Evolutionary conservation across 768 basidiomycete genomes (phyloP), one percentile per base, ranked within the genome.

Genomic region (Pulveroboletus frians): DNA sequence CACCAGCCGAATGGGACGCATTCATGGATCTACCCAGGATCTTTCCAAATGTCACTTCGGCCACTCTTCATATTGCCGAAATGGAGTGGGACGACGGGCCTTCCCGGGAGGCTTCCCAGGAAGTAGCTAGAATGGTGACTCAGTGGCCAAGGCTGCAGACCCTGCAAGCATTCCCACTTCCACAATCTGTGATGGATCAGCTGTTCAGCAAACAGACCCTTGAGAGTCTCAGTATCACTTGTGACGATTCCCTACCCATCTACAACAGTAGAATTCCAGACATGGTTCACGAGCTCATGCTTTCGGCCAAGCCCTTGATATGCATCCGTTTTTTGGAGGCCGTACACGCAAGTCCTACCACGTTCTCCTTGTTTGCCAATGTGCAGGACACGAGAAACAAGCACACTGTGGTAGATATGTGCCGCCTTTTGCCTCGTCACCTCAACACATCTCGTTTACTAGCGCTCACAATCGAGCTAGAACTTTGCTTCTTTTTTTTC

Each of bases 21-120:
- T 39, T 65, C 4, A 46, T 52, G 11, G 52, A 55, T n/a, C 13
- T 63, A 23, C 55, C 49, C 2, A 30, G 26, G 2, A 41, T 51
- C 21, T 63, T 58, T 43, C 63, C 60, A 1, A 54, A 58, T 23
- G 49, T 63, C 34, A 53, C 52, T 8, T 59, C 54, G 8, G 57
- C 59, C 40, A 42, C 47, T 18, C n/a, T n/a, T n/a, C n/a, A n/a
- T n/a, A n/a, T n/a, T n/a, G n/a, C n/a, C n/a, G n/a, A n/a, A n/a
- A n/a, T n/a, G n/a, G n/a, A n/a, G 5, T 58, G 53, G 42, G 49
- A 55, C 8, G 39, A 50, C 6, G 51, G 46, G 46, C 51, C 49
- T 10, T 44, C 23, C 1, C 36, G 27, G n/a, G n/a, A n/a, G n/a
- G n/a, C n/a, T n/a, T n/a, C n/a, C n/a, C n/a, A n/a, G n/a, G 47